phyloP scores from a whole-genome alignment of 805 yeast genomes.

The Hanseniaspora pseudoguilliermondii region DNA sequence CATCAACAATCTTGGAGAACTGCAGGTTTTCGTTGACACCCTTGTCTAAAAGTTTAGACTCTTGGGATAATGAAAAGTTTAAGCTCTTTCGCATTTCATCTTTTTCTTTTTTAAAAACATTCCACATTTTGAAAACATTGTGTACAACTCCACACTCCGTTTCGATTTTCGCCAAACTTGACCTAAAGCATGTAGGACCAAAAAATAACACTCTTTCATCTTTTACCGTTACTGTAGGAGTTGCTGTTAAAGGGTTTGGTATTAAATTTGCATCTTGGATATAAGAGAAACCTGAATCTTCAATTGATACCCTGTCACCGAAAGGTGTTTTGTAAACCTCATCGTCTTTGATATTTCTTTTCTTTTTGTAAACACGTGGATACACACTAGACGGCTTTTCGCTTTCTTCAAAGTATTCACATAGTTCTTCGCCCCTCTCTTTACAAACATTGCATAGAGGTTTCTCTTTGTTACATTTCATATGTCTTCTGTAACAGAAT shows the following conservation, averaged over 20 bases:
- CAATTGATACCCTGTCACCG: neutral
- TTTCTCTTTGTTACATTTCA: constrained; percentile 23
- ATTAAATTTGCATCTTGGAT: neutral
- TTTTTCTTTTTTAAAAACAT: constrained; percentile 21
- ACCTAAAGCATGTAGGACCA: constrained; percentile 25
- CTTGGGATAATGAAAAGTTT: constrained; percentile 17
- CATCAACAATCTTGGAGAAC: constrained; percentile 13
- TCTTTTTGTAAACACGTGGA: neutral
- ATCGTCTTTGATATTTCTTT: neutral
- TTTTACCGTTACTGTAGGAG: constrained; percentile 13
- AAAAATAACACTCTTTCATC: constrained; percentile 20
- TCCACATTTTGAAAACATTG: constrained; percentile 20
- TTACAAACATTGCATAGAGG: constrained; percentile 23
- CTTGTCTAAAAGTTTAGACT: constrained; percentile 16
- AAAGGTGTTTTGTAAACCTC: neutral
- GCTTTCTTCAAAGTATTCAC: constrained; percentile 17
- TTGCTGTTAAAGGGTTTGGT: constrained; percentile 15
- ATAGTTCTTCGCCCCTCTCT: constrained; percentile 16
- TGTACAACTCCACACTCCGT: constrained; percentile 16
- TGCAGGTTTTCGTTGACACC: neutral
- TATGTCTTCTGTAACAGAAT: constrained; percentile 23
- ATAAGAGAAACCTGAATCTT: neutral
- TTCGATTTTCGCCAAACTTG: constrained; percentile 14
- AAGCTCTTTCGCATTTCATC: constrained; percentile 17
- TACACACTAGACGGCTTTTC: neutral